A percentile compares a stretch with the other conserved stretches of the same genome.
Conservation (phyloP, 2,329 filamentous ascomycete species). For the Fusarium irregulare region DNA sequence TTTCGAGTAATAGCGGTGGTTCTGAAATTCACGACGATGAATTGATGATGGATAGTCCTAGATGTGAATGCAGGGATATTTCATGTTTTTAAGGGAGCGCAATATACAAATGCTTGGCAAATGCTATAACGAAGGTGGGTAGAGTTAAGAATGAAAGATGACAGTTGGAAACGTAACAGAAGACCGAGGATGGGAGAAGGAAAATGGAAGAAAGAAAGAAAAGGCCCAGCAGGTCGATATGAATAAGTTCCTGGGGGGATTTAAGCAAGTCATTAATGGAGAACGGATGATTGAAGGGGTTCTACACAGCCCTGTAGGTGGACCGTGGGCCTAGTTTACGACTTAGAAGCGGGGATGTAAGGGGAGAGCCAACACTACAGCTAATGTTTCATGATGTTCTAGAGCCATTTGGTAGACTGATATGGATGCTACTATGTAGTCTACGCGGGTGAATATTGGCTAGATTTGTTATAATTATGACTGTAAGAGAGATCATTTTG, state of each 20-base stretch:
- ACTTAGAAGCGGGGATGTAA: slow-evolving; percentile 22
- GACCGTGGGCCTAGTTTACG: slow-evolving; percentile 26
- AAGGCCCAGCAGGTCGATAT: slow-evolving; percentile 8
- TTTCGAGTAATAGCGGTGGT: not conserved
- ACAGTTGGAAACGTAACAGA: slow-evolving; percentile 7
- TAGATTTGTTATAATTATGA: slow-evolving; percentile 1
- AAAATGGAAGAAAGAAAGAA: not conserved
- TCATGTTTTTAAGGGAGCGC: not conserved
- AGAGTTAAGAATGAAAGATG: slow-evolving; percentile 21
- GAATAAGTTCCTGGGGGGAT: slow-evolving; percentile 1
- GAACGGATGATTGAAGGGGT: slow-evolving; percentile 20
- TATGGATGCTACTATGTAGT: not conserved
- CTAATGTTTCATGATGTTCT: slow-evolving; percentile 41
- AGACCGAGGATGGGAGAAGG: slow-evolving; percentile 7
- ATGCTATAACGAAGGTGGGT: not conserved
- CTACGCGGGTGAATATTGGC: not conserved
- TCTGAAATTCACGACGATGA: not conserved
- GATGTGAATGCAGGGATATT: not conserved
- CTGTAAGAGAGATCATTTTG: not conserved
- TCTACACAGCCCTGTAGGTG: slow-evolving; percentile 44
- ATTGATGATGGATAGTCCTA: slow-evolving; percentile 7
- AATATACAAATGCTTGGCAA: not conserved
- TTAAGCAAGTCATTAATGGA: slow-evolving; percentile 14
- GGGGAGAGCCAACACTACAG: slow-evolving; percentile 7
- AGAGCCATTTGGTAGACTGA: slow-evolving; percentile 21